Evolutionary conservation across 2,329 filamentous ascomycete genomes (phyloP).

Genomic region (Colletotrichum sp.): DNA sequence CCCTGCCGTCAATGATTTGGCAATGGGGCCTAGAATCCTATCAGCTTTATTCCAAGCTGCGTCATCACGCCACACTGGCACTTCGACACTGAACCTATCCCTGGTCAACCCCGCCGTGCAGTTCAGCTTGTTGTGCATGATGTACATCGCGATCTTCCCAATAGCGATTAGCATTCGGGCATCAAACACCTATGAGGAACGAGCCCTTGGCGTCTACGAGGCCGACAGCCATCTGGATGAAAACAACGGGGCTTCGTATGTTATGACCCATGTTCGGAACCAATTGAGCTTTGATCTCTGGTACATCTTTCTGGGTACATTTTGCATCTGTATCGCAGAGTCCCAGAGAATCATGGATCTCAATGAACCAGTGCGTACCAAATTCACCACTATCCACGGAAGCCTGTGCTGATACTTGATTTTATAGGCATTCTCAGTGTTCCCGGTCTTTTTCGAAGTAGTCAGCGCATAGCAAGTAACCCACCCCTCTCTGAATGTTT

Average conservation of each 20-base stretch:
- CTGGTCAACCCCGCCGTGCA: slow-evolving; percentile 59
- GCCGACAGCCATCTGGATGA: slow-evolving; percentile 34
- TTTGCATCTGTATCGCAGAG: slow-evolving; percentile 35
- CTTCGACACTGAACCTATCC: slow-evolving; percentile 54
- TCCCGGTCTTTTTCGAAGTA: slow-evolving; percentile 38
- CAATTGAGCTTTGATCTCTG: slow-evolving; percentile 46
- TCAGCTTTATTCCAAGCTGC: slow-evolving; percentile 64
- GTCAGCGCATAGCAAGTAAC: slow-evolving; percentile 35
- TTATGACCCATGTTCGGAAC: slow-evolving; percentile 39
- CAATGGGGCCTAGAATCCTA: slow-evolving; percentile 51
- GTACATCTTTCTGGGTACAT: slow-evolving; percentile 44
- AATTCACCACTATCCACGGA: fast-evolving
- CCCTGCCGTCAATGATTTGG: slow-evolving; percentile 48
- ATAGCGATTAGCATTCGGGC: slow-evolving; percentile 66
- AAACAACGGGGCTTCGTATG: slow-evolving; percentile 29
- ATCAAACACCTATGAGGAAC: slow-evolving; percentile 67
- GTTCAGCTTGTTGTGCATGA: slow-evolving; percentile 66
- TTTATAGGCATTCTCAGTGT: slow-evolving; percentile 32
- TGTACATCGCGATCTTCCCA: slow-evolving; percentile 69
- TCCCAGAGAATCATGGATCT: neutral
- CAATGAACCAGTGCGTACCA: neutral
- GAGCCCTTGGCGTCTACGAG: slow-evolving; percentile 62
- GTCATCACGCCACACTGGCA: slow-evolving; percentile 53
- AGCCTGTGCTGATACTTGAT: neutral
- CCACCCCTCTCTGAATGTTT: no score